phyloP scores from a whole-genome alignment of 768 basidiomycete species.

The Trametes maxima region DNA sequence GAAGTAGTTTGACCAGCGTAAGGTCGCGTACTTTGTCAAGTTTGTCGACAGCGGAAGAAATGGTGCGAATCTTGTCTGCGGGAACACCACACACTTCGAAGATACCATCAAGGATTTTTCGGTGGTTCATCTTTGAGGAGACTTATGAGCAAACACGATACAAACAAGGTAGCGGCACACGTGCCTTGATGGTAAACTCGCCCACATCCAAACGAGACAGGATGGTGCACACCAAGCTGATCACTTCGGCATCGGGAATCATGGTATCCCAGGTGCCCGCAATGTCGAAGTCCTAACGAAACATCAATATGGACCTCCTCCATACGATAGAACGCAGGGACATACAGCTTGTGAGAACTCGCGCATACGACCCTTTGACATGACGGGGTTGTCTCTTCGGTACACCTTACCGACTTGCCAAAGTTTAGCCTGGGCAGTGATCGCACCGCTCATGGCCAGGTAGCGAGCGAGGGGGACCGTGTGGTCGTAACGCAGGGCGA shows the following conservation, averaged over 20 bases:
- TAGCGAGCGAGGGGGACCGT: constrained; percentile 96
- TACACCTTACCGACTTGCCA: constrained; percentile 99
- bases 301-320: constrained; percentile 26
- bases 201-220: constrained; percentile 85
- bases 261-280: constrained; percentile 91
- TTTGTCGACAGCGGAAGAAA: constrained; percentile 97
- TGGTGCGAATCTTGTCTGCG: constrained; percentile 82
- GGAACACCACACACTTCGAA: constrained; percentile 97
- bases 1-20: too few species aligned
- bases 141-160: not conserved
- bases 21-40: constrained; percentile 79
- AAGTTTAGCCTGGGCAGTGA: constrained; percentile 71
- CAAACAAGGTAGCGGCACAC: not conserved
- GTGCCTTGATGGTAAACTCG: constrained; percentile 91
- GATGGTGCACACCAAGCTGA: constrained; percentile 81
- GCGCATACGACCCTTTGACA: constrained; percentile 97
- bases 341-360: constrained; percentile 90
- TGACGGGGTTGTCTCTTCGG: constrained; percentile 92
- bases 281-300: constrained; percentile 88
- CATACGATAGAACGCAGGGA: not conserved
- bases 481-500: constrained; percentile 93
- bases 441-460: constrained; percentile 94
- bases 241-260: constrained; percentile 94
- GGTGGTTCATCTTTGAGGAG: constrained; percentile 79
- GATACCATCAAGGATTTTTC: constrained; percentile 96